A percentile compares a stretch with the other conserved stretches of the same genome.
phyloP scores from a whole-genome alignment of 306 rosid species.

The Glycine soja region DNA sequence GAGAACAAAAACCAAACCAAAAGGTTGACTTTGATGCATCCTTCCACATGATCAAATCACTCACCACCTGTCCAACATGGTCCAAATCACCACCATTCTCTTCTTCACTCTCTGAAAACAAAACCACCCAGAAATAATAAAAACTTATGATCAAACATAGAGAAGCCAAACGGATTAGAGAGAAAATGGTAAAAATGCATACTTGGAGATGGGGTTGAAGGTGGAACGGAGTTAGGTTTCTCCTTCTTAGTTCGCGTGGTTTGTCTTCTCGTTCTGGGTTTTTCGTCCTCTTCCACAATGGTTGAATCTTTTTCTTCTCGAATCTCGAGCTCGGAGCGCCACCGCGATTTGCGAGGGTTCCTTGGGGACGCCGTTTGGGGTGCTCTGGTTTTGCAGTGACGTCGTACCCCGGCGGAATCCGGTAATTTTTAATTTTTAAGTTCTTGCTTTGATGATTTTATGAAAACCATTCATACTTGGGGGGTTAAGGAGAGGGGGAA shows the following conservation, averaged over 20 bases:
- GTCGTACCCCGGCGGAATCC: conserved; percentile 52
- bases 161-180: neutral
- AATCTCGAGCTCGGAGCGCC: conserved; percentile 66
- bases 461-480: too few relatives aligned
- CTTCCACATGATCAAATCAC: conserved; percentile 86
- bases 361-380: conserved; percentile 70
- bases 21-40: conserved; percentile 77
- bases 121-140: neutral
- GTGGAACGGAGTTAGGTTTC: conserved; percentile 56
- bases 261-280: conserved; percentile 61
- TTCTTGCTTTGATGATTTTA: too few relatives aligned
- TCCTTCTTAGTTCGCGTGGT: conserved; percentile 71
- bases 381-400: conserved; percentile 60
- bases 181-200: neutral
- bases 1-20: conserved; percentile 86
- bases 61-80: conserved; percentile 60
- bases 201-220: conserved; percentile 67
- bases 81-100: conserved; percentile 64
- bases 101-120: conserved; percentile 56
- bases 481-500: conserved; percentile 44
- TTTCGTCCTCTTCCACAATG: conserved; percentile 62
- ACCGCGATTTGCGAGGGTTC: conserved; percentile 62
- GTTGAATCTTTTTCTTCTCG: conserved; percentile 71
- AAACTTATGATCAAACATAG: neutral
- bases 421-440: too few relatives aligned